Conservation (phyloP, 129 eudicot species). For the Lonicera japonica region DNA sequence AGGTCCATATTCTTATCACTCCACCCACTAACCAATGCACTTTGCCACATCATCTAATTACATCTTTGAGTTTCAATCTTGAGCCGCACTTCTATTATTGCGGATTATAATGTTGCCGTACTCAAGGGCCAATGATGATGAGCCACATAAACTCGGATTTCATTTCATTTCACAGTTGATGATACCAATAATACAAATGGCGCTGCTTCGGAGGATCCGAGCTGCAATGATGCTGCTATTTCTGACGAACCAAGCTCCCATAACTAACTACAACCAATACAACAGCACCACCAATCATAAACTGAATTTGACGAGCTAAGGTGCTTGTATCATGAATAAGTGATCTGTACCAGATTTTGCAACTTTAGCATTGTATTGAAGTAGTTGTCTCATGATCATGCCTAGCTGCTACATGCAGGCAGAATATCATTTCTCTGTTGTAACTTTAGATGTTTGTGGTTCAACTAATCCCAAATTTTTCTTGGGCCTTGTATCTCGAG, state of each 20-base stretch:
- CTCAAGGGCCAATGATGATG: no score
- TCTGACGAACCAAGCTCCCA: conserved; percentile 10
- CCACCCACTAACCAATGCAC: no score
- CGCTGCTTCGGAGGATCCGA: conserved; percentile 26
- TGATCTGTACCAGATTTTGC: background rate
- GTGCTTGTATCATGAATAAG: conserved; percentile 1
- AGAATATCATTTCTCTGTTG: background rate
- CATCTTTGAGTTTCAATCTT: background rate
- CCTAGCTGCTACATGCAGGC: background rate
- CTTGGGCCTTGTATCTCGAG: no score
- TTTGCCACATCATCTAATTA: no score
- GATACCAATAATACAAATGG: conserved; percentile 16
- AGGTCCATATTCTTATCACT: no score
- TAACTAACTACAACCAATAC: background rate
- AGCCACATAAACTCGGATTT: background rate
- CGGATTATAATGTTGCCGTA: background rate
- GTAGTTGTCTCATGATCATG: background rate
- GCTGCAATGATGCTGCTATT: conserved; percentile 13
- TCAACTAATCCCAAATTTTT: no score
- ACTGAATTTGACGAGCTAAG: background rate
- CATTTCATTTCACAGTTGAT: conserved; percentile 20
- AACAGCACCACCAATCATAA: background rate
- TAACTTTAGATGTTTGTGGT: no score
- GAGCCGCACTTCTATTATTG: no score
- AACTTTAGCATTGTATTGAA: background rate